phyloP scores from a whole-genome alignment of 1,139 yeast species.

The Debaryomyces sp. region DNA sequence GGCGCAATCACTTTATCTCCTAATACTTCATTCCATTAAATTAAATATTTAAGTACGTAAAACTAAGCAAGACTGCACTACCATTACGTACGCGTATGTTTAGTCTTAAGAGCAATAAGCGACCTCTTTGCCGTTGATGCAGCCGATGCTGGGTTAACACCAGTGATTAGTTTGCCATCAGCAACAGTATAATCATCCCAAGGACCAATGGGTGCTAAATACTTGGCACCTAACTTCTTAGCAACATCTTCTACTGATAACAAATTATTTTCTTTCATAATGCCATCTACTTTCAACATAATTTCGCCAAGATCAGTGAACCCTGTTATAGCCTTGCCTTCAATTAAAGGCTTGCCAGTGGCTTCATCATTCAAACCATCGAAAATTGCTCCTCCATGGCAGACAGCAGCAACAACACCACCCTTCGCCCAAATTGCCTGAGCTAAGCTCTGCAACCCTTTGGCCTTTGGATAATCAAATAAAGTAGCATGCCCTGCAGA shows the following conservation, averaged over 20 bases:
- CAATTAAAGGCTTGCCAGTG: conserved; percentile 47
- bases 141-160: conserved; percentile 66
- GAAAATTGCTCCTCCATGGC: conserved; percentile 67
- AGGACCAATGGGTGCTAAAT: conserved; percentile 48
- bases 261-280: conserved; percentile 35
- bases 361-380: conserved; percentile 42
- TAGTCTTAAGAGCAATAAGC: neutral
- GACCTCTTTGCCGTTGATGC: conserved; percentile 40
- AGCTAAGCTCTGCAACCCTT: conserved; percentile 46
- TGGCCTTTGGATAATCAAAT: conserved; percentile 58
- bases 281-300: conserved; percentile 34
- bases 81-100: neutral
- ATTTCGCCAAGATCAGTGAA: conserved; percentile 61
- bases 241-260: conserved; percentile 38
- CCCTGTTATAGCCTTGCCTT: conserved; percentile 60
- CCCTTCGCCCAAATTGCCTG: conserved; percentile 48
- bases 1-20: too few species aligned
- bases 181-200: conserved; percentile 53
- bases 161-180: conserved; percentile 61
- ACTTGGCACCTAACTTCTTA: conserved; percentile 43
- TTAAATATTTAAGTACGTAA: neutral
- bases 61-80: neutral
- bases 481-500: conserved; percentile 69
- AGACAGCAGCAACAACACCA: conserved; percentile 64
- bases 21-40: neutral